phyloP scores from a whole-genome alignment of 2,329 filamentous ascomycete genomes.

The Beauveria sp. region DNA sequence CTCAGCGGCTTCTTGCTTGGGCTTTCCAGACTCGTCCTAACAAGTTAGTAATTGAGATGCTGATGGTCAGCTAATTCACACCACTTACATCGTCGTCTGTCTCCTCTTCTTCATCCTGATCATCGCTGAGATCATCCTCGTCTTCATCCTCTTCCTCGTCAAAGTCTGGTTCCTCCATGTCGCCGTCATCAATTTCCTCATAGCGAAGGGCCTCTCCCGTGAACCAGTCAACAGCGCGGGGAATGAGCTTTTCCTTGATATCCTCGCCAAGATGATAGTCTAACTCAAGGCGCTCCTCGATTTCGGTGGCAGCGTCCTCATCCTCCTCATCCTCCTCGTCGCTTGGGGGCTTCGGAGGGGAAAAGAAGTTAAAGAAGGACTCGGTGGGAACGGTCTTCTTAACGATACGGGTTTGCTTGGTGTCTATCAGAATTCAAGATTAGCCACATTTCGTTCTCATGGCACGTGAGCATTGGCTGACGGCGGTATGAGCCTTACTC shows the following conservation, averaged over 20 bases:
- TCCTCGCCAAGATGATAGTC: constrained; percentile 99
- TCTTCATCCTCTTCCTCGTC: constrained; percentile 92
- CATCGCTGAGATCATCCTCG: constrained; percentile 76
- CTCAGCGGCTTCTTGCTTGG: constrained; percentile 88
- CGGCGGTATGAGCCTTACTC: constrained; percentile 52
- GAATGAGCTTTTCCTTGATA: constrained; percentile 99
- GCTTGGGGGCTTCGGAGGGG: constrained; percentile 77
- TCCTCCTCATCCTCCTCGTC: constrained; percentile 61
- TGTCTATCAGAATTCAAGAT: constrained; percentile 53
- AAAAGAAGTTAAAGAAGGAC: constrained; percentile 99
- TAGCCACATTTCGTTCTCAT: background rate
- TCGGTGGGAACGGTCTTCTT: constrained; percentile 99
- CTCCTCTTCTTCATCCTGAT: constrained; percentile 75
- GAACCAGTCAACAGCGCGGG: constrained; percentile 98
- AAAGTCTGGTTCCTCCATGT: constrained; percentile 72
- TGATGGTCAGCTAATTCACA: background rate
- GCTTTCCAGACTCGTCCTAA: constrained; percentile 79
- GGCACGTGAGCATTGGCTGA: background rate
- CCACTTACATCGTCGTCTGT: constrained; percentile 66
- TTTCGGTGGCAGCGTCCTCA: constrained; percentile 74
- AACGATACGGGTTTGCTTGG: constrained; percentile 96
- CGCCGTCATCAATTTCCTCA: constrained; percentile 81
- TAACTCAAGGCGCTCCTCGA: constrained; percentile 94
- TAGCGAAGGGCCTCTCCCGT: constrained; percentile 96
- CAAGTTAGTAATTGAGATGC: constrained; percentile 2